Evolutionary conservation across 2,329 filamentous ascomycete genomes (phyloP).

Genomic region (Trichoderma sp.): DNA sequence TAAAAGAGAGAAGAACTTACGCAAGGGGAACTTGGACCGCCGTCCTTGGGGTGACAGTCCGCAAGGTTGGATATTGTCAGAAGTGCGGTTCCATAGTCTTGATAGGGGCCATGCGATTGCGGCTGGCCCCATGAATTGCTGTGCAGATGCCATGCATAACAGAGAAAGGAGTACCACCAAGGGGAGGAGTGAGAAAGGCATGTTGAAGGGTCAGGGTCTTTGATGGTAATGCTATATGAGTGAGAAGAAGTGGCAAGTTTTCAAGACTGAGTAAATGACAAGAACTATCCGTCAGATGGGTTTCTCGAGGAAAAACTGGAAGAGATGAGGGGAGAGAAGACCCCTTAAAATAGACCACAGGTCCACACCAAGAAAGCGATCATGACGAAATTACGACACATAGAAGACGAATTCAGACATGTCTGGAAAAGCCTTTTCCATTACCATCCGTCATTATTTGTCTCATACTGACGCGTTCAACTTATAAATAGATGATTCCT

Average conservation of each 20-base stretch:
- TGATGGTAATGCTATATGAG: background rate
- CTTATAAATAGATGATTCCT: background rate
- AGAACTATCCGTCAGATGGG: background rate
- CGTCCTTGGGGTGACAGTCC: constrained; percentile 47
- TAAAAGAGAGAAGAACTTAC: constrained; percentile 37
- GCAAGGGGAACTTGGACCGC: constrained; percentile 56
- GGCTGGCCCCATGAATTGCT: constrained; percentile 48
- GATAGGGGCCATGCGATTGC: constrained; percentile 60
- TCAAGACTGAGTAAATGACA: background rate
- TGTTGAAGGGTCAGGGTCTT: background rate
- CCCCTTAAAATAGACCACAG: background rate
- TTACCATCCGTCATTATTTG: no score
- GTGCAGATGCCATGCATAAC: background rate
- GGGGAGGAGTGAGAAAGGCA: background rate
- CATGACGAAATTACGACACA: background rate
- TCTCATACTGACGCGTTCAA: background rate
- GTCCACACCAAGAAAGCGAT: background rate
- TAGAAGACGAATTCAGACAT: background rate
- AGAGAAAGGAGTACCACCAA: background rate
- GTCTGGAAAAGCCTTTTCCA: background rate
- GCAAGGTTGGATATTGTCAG: constrained; percentile 58
- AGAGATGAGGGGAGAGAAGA: background rate
- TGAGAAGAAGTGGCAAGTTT: background rate
- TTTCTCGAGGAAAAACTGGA: background rate
- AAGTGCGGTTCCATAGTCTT: constrained; percentile 52